Base-by-base conservation (phyloP, 1,284 basidiomycete species). In the Laetiporus sulphureus region DNA sequence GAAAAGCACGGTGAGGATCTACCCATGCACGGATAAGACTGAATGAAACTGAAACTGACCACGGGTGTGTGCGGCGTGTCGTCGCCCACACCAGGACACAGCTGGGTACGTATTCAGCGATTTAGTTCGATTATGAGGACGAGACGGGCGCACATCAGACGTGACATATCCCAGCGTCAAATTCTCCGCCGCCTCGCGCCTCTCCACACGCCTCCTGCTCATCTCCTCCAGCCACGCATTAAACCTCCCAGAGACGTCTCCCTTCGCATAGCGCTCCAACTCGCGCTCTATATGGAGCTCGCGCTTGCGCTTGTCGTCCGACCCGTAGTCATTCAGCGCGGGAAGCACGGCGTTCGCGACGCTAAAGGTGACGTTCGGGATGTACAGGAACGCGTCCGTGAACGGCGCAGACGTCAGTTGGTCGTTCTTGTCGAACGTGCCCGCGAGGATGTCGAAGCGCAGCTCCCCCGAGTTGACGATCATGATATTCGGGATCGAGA, bases 361-460 rank as follows among this genome's bases (percentile, higher is more conserved):
- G 30, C 61, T 56, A 4, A 72, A 61, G 0, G 68, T 57, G 33
- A 85, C 64, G 29, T 73, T 64, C 1, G 75, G 62, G 35, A 87
- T 70, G 57, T 71, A 85, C 15, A 73, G 47, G 65, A 86, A 83
- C 6, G 65, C 42, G 53, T 86, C 75, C 0, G 61, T 51, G 55
- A 80, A 89, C 1, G 83, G 83, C 13, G 75, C 79, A 0, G 76
- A 72, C 0, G 83, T 85, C 19, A 88, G 70, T 57, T 88, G 79
- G 59, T 91, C 87, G 59, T 91, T 88, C 56, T 77, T 77, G 33
- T 81, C 83, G 63, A 91, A 91, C 2, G 75, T 49, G 1, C 87
- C 88, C 2, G 67, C 47, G 55, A 75, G 77, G 32, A 92, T 59
- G 53, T 89, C 80, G 63, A 83, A 91, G 36, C 89, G 76, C 53